phyloP scores from a whole-genome alignment of 345 rosid species.

The Eutrema heterophyllum region DNA sequence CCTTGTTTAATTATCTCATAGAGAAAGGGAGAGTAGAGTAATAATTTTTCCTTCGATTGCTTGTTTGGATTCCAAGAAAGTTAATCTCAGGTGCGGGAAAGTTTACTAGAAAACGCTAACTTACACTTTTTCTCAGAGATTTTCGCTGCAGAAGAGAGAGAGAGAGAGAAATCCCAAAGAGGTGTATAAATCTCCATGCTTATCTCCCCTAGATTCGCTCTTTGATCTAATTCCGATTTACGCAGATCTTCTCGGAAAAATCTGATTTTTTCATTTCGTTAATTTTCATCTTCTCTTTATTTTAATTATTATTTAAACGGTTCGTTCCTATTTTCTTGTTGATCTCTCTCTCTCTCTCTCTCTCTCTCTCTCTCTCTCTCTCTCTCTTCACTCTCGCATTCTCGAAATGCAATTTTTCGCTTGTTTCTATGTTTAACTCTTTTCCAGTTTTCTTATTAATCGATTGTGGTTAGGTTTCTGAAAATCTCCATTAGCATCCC shows the following conservation, averaged over 20 bases:
- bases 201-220: slow-evolving; percentile 14
- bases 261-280: neutral
- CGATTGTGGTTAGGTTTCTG: neutral
- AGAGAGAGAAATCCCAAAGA: neutral
- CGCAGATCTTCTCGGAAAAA: neutral
- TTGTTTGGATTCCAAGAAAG: neutral
- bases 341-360: neutral
- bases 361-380: neutral
- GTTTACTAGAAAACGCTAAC: neutral
- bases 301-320: neutral
- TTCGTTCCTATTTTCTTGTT: slow-evolving; percentile 10
- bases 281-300: neutral
- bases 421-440: neutral
- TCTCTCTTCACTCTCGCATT: neutral
- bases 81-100: neutral
- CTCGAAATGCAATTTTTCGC: neutral
- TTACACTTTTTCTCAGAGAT: neutral
- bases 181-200: neutral
- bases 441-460: neutral
- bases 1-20: too few relatives aligned
- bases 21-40: neutral
- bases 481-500: neutral
- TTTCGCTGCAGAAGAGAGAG: too few relatives aligned
- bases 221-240: neutral
- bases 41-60: neutral